A percentile compares a stretch with the other conserved stretches of the same genome.
Evolutionary conservation across 2,329 filamentous ascomycete species (phyloP).

Genomic region (Cephalotrichum gorgonifer): DNA sequence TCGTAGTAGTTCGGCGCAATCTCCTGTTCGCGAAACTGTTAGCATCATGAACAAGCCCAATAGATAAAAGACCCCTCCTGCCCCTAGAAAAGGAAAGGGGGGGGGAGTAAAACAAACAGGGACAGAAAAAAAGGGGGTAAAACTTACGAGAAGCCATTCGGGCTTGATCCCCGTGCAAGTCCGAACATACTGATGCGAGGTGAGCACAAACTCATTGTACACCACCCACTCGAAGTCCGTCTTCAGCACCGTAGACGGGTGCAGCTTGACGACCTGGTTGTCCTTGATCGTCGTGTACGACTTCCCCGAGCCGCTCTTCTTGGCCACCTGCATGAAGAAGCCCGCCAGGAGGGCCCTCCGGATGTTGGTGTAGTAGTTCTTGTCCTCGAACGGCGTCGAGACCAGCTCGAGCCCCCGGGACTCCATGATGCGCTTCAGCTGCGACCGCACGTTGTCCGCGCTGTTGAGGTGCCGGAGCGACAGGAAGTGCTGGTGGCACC

Average conservation of each 20-base stretch:
- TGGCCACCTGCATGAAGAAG: conserved; percentile 99
- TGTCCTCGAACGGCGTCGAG: conserved; percentile 84
- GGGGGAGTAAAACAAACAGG: not conserved
- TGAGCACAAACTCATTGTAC: conserved; percentile 97
- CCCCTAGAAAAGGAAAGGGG: not conserved
- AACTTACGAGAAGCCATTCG: conserved; percentile 80
- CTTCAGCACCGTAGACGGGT: conserved; percentile 82
- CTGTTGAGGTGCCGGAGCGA: conserved; percentile 80
- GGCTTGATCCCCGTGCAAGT: conserved; percentile 86
- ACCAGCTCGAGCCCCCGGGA: conserved; percentile 75
- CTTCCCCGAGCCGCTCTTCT: conserved; percentile 81
- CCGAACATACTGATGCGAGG: conserved; percentile 94
- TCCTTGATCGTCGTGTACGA: conserved; percentile 95
- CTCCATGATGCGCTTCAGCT: conserved; percentile 96
- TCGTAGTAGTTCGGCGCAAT: conserved; percentile 93
- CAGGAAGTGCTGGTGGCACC: conserved; percentile 96
- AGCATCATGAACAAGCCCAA: not conserved
- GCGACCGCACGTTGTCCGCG: conserved; percentile 85
- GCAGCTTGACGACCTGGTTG: conserved; percentile 83
- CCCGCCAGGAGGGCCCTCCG: conserved; percentile 82
- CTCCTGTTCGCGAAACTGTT: conserved; percentile 46
- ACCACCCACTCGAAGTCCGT: conserved; percentile 93
- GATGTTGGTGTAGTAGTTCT: conserved; percentile 98
- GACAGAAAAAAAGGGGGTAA: not conserved
- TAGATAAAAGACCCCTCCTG: no score